A percentile compares a stretch with the other conserved stretches of the same genome.
Conservation (phyloP, 1,284 basidiomycete genomes). For the Dichomitus squalens region DNA sequence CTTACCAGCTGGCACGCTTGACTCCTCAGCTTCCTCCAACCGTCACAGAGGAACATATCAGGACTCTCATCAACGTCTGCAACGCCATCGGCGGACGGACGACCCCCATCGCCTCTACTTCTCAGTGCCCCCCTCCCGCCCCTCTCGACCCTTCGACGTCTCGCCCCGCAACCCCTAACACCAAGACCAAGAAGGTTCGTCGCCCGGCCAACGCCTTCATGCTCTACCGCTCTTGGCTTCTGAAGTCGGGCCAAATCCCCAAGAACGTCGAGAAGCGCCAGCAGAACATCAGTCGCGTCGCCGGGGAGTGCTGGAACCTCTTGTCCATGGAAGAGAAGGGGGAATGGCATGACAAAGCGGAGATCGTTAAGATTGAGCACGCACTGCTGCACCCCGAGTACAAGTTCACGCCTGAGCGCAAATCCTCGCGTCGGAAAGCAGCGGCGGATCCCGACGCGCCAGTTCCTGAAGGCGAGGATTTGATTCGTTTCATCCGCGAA, state of each 20-base stretch:
- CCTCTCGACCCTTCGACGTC: slow-evolving; percentile 4
- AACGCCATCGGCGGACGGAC: not conserved
- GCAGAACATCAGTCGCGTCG: slow-evolving; percentile 60
- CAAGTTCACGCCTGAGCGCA: slow-evolving; percentile 46
- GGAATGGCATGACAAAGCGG: slow-evolving; percentile 48
- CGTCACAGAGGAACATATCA: not conserved
- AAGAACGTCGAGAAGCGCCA: slow-evolving; percentile 43
- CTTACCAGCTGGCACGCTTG: slow-evolving; percentile 3
- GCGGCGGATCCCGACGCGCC: slow-evolving; percentile 14
- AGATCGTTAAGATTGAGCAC: slow-evolving; percentile 40
- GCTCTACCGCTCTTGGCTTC: slow-evolving; percentile 76
- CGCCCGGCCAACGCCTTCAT: slow-evolving; percentile 86
- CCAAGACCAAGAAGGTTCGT: slow-evolving; percentile 39
- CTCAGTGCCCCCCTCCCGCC: not conserved
- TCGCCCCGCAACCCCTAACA: slow-evolving; percentile 9
- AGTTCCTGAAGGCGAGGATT: slow-evolving; percentile 13
- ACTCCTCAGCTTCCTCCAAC: not conserved
- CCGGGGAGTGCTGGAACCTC: slow-evolving; percentile 56
- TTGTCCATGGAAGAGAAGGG: slow-evolving; percentile 44
- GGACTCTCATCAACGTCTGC: not conserved
- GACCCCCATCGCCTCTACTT: not conserved
- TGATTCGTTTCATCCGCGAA: slow-evolving; percentile 26
- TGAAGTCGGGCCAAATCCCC: slow-evolving; percentile 46
- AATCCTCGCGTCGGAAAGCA: slow-evolving; percentile 17
- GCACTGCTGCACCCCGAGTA: slow-evolving; percentile 44